Evolutionary conservation across 805 yeast species (phyloP).

Genomic region (Cyberlindnera euphorbiiphila): DNA sequence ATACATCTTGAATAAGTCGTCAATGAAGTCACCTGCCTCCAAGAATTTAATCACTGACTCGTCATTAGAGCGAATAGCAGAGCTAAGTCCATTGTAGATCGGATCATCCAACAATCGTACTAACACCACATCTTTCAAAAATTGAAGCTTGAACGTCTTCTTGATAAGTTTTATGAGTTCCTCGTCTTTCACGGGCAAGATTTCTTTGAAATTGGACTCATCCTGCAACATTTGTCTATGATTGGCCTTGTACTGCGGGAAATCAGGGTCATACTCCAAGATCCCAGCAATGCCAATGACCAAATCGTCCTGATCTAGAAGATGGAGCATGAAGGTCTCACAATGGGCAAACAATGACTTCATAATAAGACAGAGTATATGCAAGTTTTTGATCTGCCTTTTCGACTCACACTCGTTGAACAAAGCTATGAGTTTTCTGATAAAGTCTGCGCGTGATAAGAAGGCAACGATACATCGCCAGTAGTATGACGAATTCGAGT

Average conservation of each 20-base stretch:
- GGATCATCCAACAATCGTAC: constrained; percentile 82
- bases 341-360: constrained; percentile 70
- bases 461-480: constrained; percentile 56
- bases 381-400: constrained; percentile 51
- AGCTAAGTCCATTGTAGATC: constrained; percentile 60
- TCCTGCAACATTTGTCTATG: constrained; percentile 62
- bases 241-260: constrained; percentile 74
- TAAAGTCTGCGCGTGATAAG: constrained; percentile 50
- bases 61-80: constrained; percentile 66
- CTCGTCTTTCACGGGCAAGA: constrained; percentile 56
- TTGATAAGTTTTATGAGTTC: constrained; percentile 54
- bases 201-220: constrained; percentile 63
- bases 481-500: constrained; percentile 54
- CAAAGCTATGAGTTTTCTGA: constrained; percentile 45
- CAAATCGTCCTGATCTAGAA: constrained; percentile 48
- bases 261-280: constrained; percentile 86
- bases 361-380: constrained; percentile 65
- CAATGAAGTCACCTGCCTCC: constrained; percentile 49
- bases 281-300: constrained; percentile 69
- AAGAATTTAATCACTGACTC: constrained; percentile 59
- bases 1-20: constrained; percentile 57
- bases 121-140: constrained; percentile 80
- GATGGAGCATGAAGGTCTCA: constrained; percentile 58
- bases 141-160: constrained; percentile 73
- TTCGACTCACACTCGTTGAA: constrained; percentile 55